Percentiles rank a stretch among this genome's conserved stretches.
These are phyloP conservation scores for Elsinoe arachidis DNA, from an alignment of 2,329 filamentous ascomycete species.

Conservation along the genomic window DNA sequence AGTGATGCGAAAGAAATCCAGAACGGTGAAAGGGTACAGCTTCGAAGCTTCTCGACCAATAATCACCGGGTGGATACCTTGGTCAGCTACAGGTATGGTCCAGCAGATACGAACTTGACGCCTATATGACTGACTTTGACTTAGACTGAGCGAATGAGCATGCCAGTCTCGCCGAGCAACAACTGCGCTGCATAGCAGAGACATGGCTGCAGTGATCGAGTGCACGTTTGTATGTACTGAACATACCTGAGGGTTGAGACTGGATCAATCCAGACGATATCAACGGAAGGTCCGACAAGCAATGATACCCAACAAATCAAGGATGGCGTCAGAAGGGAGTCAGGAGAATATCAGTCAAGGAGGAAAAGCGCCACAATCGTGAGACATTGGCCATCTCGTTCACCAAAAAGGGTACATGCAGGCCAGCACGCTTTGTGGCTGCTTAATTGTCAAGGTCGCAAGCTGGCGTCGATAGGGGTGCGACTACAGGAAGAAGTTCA, in stretches of 20 bases:
- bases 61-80: constrained; percentile 91
- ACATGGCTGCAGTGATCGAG: not conserved
- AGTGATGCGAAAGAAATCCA: constrained; percentile 95
- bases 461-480: not conserved
- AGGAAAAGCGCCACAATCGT: not conserved
- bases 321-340: not conserved
- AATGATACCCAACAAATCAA: not conserved
- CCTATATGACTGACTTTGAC: constrained; percentile 12
- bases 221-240: not conserved
- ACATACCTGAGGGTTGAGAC: not conserved
- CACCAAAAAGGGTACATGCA: not conserved
- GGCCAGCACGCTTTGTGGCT: not conserved
- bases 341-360: not conserved
- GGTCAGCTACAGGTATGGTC: constrained; percentile 68
- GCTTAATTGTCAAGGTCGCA: not conserved
- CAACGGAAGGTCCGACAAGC: not conserved
- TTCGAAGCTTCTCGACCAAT: constrained; percentile 91
- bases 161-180: too few species aligned
- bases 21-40: constrained; percentile 87
- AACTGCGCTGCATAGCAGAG: not conserved
- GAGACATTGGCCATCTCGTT: not conserved
- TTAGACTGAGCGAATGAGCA: constrained; percentile 18
- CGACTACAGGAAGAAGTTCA: not conserved
- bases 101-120: not conserved
- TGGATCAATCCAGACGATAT: not conserved